Conservation (phyloP, 768 basidiomycete genomes). For the Auricularia heimuer region DNA sequence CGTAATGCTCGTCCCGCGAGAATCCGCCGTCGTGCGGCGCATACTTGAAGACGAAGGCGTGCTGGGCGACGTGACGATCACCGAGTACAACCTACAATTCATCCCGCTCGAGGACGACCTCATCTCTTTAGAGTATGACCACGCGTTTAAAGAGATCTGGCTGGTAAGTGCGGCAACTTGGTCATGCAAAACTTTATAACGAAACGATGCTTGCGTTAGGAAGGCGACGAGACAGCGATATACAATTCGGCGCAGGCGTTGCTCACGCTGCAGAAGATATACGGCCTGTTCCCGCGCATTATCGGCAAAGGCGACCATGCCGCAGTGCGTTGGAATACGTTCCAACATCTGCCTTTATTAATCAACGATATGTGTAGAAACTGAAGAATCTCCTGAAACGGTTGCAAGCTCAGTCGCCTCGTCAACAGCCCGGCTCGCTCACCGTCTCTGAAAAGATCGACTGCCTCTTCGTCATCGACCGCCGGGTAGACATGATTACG, state of each 20-base stretch:
- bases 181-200: conserved; percentile 4
- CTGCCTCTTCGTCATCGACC: conserved; percentile 79
- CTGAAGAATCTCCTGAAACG: conserved; percentile 43
- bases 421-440: conserved; percentile 29
- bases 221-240: conserved; percentile 84
- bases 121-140: conserved; percentile 79
- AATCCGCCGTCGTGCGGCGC: conserved; percentile 75
- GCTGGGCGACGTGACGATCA: conserved; percentile 82
- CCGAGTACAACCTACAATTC: conserved; percentile 84
- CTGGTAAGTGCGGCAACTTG: conserved; percentile 46
- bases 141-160: conserved; percentile 82
- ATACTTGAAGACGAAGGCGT: conserved; percentile 97
- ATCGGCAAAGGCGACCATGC: conserved; percentile 89
- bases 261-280: conserved; percentile 69
- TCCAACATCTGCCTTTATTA: background rate
- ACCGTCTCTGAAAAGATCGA: conserved; percentile 60
- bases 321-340: conserved; percentile 31
- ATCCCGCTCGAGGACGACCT: conserved; percentile 92
- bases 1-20: conserved; percentile 76
- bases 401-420: conserved; percentile 19
- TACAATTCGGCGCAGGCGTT: conserved; percentile 87
- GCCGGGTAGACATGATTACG: conserved; percentile 90
- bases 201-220: conserved; percentile 34
- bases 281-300: conserved; percentile 84
- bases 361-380: conserved; percentile 9